phyloP scores from a whole-genome alignment of 202 grass and related monocot genomes.

The Hordeum pubiflorum region DNA sequence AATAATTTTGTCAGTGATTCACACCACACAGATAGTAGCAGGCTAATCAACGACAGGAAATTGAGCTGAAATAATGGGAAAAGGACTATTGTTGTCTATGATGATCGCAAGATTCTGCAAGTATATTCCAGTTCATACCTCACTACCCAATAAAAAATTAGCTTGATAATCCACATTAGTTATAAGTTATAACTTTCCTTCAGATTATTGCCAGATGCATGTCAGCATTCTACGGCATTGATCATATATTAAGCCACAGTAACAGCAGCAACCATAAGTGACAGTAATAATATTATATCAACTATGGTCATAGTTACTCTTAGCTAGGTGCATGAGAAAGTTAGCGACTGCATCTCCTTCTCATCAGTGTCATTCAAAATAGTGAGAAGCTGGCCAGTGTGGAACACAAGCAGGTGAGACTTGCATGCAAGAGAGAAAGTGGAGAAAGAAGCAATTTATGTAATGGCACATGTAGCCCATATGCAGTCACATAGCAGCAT shows the following conservation, averaged over 20 bases:
- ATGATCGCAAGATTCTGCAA: background rate
- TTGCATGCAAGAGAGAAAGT: background rate
- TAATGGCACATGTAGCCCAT: background rate
- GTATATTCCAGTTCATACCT: background rate
- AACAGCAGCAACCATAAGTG: background rate
- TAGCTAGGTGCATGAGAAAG: background rate
- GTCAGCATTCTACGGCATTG: background rate
- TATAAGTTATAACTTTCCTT: background rate
- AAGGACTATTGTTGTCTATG: background rate
- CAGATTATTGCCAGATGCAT: background rate
- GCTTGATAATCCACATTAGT: background rate
- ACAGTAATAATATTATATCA: background rate
- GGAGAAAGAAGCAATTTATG: background rate
- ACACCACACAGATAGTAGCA: constrained; percentile 4
- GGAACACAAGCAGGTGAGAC: background rate
- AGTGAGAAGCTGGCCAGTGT: background rate
- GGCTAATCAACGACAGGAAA: background rate
- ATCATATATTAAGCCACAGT: background rate
- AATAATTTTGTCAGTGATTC: background rate
- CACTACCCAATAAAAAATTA: background rate
- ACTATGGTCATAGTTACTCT: background rate
- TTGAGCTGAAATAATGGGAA: background rate
- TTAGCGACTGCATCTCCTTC: background rate
- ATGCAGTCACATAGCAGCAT: background rate
- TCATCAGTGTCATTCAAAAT: background rate